Evolutionary conservation across 129 eudicot species (phyloP), one percentile per base, ranked within the genome.

Genomic region (Escallonia herrerae): DNA sequence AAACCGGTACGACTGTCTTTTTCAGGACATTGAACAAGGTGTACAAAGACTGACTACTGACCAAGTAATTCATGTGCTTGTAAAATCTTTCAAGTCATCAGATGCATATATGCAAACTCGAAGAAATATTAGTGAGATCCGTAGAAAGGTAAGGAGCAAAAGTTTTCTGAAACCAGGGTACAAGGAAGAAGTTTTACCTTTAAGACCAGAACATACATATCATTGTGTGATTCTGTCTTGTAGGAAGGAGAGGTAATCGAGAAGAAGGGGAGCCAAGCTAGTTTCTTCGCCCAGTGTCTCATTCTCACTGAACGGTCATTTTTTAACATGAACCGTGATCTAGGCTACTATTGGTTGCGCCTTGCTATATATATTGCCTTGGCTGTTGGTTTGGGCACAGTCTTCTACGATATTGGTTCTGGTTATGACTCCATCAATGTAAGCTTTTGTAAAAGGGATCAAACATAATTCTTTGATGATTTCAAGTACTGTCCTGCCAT

Each of bases 331-430:
- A 72, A 74, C 58, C 94, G 96, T 2, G 94, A 85, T 64, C 43
- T 63, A 6, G 96, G 96, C 56, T 89, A 89, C 73, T 89, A 89
- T 45, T 89, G 96, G 96, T 48, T 89, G 50, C 76, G 96, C 15
- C 80, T 89, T 66, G 80, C 58, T 57, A 82, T 89, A 57, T 89
- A 82, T 50, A 68, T 80, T 43, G 82, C 75, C 11, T 55, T 85
- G 75, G 80, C 78, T 6, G 67, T 85, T 7, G 85, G 90, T 41
- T 4, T 89, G 0, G 96, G 94, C 57, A 67, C 85, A 6, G 73
- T 89, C 9, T 89, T 69, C 57, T 85, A 70, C 56, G 41, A 74
- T 8, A 11, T 85, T 46, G 90, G 96, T 6, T 71, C 5, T 9
- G 57, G 69, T 50, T 77, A 60, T 70, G 86, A 58, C 68, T 84